Evolutionary conservation across 805 yeast species (phyloP).

Genomic region (Sugiyamaella americana): DNA sequence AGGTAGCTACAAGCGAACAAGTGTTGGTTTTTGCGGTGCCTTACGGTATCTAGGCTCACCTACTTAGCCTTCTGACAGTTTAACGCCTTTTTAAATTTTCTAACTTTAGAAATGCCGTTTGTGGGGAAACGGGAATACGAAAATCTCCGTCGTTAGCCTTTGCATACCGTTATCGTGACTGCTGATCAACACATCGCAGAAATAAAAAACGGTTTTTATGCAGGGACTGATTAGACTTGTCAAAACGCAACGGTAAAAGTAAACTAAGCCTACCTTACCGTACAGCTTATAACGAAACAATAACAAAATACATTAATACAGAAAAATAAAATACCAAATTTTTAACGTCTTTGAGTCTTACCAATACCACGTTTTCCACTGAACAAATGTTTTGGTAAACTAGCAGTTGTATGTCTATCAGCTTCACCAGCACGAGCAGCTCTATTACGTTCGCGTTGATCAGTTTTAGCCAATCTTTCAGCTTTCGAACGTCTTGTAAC

Average conservation of each 20-base stretch:
- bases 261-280: background rate
- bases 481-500: conserved; percentile 78
- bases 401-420: conserved; percentile 82
- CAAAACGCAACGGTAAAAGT: background rate
- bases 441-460: conserved; percentile 91
- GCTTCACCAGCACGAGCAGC: conserved; percentile 91
- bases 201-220: too few relatives aligned
- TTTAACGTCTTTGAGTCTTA: conserved; percentile 79
- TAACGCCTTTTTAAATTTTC: too few relatives aligned
- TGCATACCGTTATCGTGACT: too few relatives aligned
- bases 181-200: too few relatives aligned
- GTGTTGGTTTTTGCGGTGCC: too few relatives aligned
- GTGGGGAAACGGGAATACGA: too few relatives aligned
- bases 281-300: conserved; percentile 2
- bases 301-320: background rate
- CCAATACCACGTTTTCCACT: conserved; percentile 97
- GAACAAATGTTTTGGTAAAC: conserved; percentile 89
- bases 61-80: too few relatives aligned
- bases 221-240: too few relatives aligned
- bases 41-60: too few relatives aligned
- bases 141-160: too few relatives aligned
- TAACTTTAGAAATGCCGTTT: too few relatives aligned
- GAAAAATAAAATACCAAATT: background rate
- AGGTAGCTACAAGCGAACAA: too few relatives aligned
- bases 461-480: conserved; percentile 78